Base-by-base conservation (phyloP, 2,329 filamentous ascomycete genomes). In the Bertia moriformis region DNA sequence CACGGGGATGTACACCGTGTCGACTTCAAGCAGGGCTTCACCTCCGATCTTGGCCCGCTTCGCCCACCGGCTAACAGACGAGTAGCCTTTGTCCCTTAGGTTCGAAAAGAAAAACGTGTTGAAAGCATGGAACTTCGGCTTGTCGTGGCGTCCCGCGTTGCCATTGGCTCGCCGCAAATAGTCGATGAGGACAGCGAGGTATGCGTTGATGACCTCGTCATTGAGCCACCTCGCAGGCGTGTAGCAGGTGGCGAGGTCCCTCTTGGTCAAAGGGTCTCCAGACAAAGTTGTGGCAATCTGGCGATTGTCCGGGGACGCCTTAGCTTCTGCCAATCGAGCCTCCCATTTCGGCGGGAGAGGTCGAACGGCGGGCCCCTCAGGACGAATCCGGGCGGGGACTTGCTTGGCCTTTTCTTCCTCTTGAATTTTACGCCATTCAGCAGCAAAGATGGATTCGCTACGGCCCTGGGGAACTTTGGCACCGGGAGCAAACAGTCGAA, bases 1-100 rank as follows among this genome's bases (percentile, higher is more conserved):
- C 20, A 68, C 57, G 0, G 65, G 65, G 14, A 67, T 55, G 43
- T 65, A 66, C 15, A 68, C 55, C 1, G 53, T 58, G 39, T 67
- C 59, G 15, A 64, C 59, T 29, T 61, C 48, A 29, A 67, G 47
- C n/a, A 68, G 50, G 29, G 45, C 45, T 33, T 56, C 49, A 4
- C 60, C 61, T n/a, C 55, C 60, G 39, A 68, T 64, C 46, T 64
- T 66, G n/a, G 59, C 61, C 24, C 61, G 57, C 22, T 44, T 52
- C 1, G 60, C 57, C 65, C 65, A 68, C 19, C 63, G 54, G 38
- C 44, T 42, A 18, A 35, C 49, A 38, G 7, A 44, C 5, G 48
- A 46, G 15, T 46, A 46, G 14, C 43, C 48, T 14, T 40, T 40
- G 7, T 47, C 40, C 18, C 19, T 27, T 5, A 51, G 42, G 10